Evolutionary conservation across 176 grass and related monocot species (phyloP).

Genomic region (Hordeum vulgare): DNA sequence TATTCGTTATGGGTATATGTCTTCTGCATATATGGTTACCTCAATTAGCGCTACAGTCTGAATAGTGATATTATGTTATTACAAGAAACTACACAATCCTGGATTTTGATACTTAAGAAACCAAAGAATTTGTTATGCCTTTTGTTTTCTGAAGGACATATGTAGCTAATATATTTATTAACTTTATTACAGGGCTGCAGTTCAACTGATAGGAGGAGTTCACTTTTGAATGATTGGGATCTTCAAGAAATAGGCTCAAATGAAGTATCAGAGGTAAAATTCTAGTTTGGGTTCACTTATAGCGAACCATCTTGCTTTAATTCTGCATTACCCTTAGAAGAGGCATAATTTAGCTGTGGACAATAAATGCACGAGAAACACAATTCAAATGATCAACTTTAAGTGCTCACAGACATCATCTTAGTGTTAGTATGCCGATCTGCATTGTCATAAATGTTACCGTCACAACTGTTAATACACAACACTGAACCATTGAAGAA

Average conservation of each 20-base stretch:
- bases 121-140: slow-evolving; percentile 3
- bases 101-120: neutral
- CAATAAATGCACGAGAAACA: neutral
- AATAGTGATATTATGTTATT: neutral
- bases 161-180: slow-evolving; percentile 9
- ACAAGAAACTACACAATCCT: neutral
- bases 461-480: neutral
- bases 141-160: neutral
- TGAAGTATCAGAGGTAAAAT: slow-evolving; percentile 88
- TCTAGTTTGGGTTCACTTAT: slow-evolving; percentile 14
- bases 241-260: slow-evolving; percentile 87
- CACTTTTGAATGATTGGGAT: slow-evolving; percentile 88
- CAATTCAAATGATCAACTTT: neutral
- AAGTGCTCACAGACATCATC: neutral
- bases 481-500: neutral
- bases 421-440: neutral
- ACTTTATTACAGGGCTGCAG: slow-evolving; percentile 61
- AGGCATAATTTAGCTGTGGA: neutral
- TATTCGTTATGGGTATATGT: neutral
- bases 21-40: neutral
- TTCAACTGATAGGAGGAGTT: slow-evolving; percentile 72
- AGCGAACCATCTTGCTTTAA: neutral
- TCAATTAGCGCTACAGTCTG: neutral
- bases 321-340: neutral
- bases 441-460: neutral